These are phyloP conservation scores for Fusarium agapanthi DNA, from an alignment of 2,329 filamentous ascomycete genomes.

Conservation along the genomic window DNA sequence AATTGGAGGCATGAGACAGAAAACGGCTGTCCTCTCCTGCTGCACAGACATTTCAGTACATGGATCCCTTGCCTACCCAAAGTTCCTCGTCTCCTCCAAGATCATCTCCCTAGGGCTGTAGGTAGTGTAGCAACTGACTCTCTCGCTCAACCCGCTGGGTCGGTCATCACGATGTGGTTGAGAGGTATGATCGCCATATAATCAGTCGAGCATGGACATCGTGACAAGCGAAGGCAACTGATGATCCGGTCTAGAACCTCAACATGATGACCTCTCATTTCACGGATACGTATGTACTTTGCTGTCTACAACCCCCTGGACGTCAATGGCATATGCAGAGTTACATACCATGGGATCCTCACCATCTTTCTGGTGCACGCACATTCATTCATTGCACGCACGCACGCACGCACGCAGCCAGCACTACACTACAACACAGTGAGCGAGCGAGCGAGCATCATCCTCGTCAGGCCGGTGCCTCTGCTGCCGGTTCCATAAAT, in stretches of 20 bases:
- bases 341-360: conserved; percentile 10
- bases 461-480: conserved; percentile 4
- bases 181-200: conserved; percentile 15
- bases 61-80: conserved; percentile 24
- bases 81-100: conserved; percentile 16
- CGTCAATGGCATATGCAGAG: not conserved
- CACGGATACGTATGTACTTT: not conserved
- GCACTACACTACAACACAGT: not conserved
- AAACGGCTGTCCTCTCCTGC: conserved; percentile 9
- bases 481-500: not conserved
- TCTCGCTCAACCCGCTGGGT: not conserved
- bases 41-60: conserved; percentile 20
- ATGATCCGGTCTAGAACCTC: conserved; percentile 32
- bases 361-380: not conserved
- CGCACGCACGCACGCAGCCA: not conserved
- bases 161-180: conserved; percentile 9
- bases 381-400: not conserved
- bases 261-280: conserved; percentile 13
- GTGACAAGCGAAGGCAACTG: conserved; percentile 8
- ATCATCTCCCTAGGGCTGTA: conserved; percentile 27
- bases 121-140: conserved; percentile 8
- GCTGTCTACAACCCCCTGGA: not conserved
- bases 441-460: not conserved
- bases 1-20: conserved; percentile 8
- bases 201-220: conserved; percentile 6